Conservation (phyloP, 441 rosid genomes). For the Macaranga tanarius region DNA sequence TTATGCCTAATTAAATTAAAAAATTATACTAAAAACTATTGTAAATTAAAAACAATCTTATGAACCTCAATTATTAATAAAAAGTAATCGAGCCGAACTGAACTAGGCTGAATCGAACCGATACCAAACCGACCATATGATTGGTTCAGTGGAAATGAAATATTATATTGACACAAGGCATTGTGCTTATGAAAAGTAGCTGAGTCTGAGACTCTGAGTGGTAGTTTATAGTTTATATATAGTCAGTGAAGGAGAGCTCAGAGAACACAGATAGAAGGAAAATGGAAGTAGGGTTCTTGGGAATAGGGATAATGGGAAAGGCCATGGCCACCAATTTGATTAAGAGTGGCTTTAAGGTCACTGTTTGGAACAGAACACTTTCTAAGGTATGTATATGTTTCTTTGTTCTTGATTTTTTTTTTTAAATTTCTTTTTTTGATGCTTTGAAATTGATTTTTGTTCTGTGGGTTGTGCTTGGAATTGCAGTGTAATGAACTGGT, state of each 20-base stretch:
- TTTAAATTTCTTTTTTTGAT: neutral
- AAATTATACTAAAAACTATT: no score
- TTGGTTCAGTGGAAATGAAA: no score
- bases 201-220: no score
- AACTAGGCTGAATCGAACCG: no score
- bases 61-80: no score
- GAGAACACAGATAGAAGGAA: conserved; percentile 13
- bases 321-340: conserved; percentile 89
- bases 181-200: no score
- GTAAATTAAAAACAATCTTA: no score
- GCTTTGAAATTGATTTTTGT: neutral
- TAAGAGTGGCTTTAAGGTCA: conserved; percentile 77
- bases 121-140: no score
- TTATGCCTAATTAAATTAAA: no score
- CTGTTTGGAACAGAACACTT: conserved; percentile 93
- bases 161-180: no score
- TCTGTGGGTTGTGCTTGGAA: neutral
- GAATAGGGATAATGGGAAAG: conserved; percentile 96
- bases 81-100: no score
- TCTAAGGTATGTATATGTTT: conserved; percentile 56
- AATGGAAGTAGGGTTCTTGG: conserved; percentile 95
- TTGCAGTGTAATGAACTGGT: conserved; percentile 81
- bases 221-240: neutral
- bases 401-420: neutral
- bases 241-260: conserved; percentile 5